phyloP scores from a whole-genome alignment of 768 basidiomycete genomes.

The Terana coerulea region DNA sequence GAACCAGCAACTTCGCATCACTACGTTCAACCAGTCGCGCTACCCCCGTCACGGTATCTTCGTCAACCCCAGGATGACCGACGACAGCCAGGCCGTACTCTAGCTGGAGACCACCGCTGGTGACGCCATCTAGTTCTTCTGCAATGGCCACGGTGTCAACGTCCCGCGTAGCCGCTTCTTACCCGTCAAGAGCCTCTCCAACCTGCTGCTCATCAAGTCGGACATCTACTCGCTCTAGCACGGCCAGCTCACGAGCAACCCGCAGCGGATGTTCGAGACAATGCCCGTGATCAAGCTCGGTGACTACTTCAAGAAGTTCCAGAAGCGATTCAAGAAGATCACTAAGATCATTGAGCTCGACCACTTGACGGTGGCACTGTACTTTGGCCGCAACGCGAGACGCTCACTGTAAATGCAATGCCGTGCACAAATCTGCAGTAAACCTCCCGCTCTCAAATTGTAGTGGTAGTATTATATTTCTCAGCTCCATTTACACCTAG shows the following conservation, averaged over 20 bases:
- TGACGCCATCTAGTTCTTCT: conserved; percentile 70
- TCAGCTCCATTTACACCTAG: too few relatives aligned
- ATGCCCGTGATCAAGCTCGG: conserved; percentile 76
- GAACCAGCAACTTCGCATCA: conserved; percentile 73
- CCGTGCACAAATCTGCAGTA: too few relatives aligned
- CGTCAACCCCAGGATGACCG: too few relatives aligned
- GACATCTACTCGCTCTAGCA: too few relatives aligned
- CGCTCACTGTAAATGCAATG: too few relatives aligned
- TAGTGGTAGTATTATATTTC: too few relatives aligned
- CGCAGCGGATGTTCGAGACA: too few relatives aligned
- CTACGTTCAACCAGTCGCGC: conserved; percentile 68
- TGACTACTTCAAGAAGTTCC: conserved; percentile 75
- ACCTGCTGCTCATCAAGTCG: too few relatives aligned
- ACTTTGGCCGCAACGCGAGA: conserved; percentile 63
- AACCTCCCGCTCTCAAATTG: too few relatives aligned
- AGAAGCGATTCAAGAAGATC: conserved; percentile 73
- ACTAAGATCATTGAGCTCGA: conserved; percentile 68
- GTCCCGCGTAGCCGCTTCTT: too few relatives aligned
- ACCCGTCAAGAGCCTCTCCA: conserved; percentile 60
- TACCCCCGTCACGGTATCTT: conserved; percentile 68
- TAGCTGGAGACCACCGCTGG: conserved; percentile 79
- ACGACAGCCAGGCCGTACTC: conserved; percentile 67
- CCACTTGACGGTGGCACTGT: conserved; percentile 64
- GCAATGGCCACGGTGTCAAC: too few relatives aligned
- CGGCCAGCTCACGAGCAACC: too few relatives aligned